Conservation (phyloP, 176 grass and related monocot genomes). For the Dendrocalamus sinicus region DNA sequence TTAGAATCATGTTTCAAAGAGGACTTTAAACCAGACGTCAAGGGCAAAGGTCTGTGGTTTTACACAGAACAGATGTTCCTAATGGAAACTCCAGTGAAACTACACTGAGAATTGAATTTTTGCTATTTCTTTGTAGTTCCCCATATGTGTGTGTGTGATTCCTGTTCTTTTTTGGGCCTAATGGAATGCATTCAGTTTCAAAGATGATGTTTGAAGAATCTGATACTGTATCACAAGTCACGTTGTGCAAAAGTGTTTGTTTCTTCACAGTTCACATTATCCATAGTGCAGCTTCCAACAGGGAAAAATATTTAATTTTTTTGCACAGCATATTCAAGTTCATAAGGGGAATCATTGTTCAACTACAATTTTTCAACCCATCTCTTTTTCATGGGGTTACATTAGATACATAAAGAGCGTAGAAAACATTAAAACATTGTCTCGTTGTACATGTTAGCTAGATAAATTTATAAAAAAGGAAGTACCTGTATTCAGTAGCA, state of each 20-base stretch:
- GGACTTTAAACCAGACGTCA: conserved; percentile 5
- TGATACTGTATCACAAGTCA: conserved; percentile 18
- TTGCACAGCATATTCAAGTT: conserved; percentile 32
- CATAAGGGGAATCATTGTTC: conserved; percentile 4
- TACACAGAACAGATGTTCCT: neutral
- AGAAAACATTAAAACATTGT: conserved; percentile 22
- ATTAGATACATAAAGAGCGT: conserved; percentile 17
- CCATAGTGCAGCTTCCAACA: neutral
- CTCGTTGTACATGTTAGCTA: neutral
- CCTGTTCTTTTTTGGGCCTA: neutral
- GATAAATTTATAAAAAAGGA: neutral
- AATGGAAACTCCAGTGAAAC: neutral
- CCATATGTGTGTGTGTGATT: neutral
- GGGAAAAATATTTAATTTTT: neutral
- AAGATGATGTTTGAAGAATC: neutral
- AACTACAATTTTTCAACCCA: neutral
- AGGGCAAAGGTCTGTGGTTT: neutral
- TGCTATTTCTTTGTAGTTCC: neutral
- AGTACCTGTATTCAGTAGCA: conserved; percentile 25
- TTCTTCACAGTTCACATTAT: conserved; percentile 35
- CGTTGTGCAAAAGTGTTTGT: neutral
- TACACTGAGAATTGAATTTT: neutral
- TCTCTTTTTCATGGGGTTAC: conserved; percentile 14
- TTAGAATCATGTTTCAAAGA: conserved; percentile 15
- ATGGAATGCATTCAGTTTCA: neutral